phyloP scores from a whole-genome alignment of 805 yeast species.

The Schwanniomyces polymorphus region DNA sequence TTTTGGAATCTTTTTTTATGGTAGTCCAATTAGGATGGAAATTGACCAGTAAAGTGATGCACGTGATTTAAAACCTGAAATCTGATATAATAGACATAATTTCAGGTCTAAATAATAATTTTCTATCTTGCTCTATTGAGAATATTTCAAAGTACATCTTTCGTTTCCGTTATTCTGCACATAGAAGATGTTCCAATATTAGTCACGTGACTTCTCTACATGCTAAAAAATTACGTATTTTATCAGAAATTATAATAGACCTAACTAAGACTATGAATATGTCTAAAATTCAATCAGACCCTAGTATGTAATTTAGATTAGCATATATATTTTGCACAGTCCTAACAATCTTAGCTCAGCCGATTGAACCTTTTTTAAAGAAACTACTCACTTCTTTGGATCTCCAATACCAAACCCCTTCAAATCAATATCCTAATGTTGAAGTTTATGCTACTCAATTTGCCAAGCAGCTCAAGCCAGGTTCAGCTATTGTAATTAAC shows the following conservation, averaged over 20 bases:
- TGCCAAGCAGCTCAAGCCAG: constrained; percentile 51
- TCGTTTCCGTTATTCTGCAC: too few relatives aligned
- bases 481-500: constrained; percentile 55
- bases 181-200: too few relatives aligned
- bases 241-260: too few relatives aligned
- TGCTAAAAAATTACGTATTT: too few relatives aligned
- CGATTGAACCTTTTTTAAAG: constrained; percentile 41
- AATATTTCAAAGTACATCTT: too few relatives aligned
- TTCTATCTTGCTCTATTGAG: too few relatives aligned
- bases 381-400: constrained; percentile 34
- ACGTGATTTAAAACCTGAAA: neutral
- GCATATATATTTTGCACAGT: neutral
- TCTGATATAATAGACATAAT: neutral
- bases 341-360: constrained; percentile 25
- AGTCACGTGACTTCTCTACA: too few relatives aligned
- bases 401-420: constrained; percentile 26
- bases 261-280: too few relatives aligned
- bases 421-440: constrained; percentile 25
- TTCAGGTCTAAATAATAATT: too few relatives aligned
- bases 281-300: constrained; percentile 1
- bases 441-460: constrained; percentile 44
- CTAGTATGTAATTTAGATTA: neutral
- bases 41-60: neutral
- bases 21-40: neutral
- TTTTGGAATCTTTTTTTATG: too few relatives aligned